These are phyloP conservation scores for Oryza glumipatula DNA, from an alignment of 176 grass and related monocot species.

Conservation along the genomic window DNA sequence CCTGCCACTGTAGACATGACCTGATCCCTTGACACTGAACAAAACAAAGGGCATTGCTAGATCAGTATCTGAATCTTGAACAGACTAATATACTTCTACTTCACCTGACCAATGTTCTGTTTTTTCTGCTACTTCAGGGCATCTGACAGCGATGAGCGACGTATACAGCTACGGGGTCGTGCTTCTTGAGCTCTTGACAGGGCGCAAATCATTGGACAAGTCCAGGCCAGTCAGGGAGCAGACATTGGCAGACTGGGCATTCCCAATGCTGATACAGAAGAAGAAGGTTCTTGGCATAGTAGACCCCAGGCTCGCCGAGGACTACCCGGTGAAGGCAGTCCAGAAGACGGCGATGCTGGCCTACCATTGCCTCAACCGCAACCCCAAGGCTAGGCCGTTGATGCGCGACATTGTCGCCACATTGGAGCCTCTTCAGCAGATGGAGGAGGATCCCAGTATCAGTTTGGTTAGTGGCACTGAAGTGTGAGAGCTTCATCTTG, in stretches of 20 bases:
- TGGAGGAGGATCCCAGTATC: slow-evolving; percentile 18
- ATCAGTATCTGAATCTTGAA: not conserved
- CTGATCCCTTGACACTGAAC: not conserved
- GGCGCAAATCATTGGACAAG: slow-evolving; percentile 72
- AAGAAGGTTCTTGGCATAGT: slow-evolving; percentile 59
- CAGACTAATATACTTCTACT: not conserved
- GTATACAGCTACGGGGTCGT: slow-evolving; percentile 93
- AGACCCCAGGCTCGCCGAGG: slow-evolving; percentile 56
- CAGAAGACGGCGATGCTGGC: slow-evolving; percentile 76
- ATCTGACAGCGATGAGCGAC: slow-evolving; percentile 85
- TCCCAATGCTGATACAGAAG: slow-evolving; percentile 49
- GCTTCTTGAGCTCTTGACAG: slow-evolving; percentile 76
- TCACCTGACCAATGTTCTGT: not conserved
- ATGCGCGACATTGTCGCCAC: slow-evolving; percentile 74
- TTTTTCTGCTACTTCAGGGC: slow-evolving; percentile 46
- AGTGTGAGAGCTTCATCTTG: not conserved
- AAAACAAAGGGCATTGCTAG: not conserved
- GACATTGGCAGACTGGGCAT: slow-evolving; percentile 74
- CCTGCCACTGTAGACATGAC: not conserved
- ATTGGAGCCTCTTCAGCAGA: slow-evolving; percentile 66
- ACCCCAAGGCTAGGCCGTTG: slow-evolving; percentile 74
- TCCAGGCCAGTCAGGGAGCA: slow-evolving; percentile 68
- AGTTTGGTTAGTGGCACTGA: slow-evolving; percentile 10
- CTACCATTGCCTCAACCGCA: slow-evolving; percentile 77
- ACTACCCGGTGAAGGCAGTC: slow-evolving; percentile 72